phyloP scores from a whole-genome alignment of 2,329 filamentous ascomycete species.

The Fusarium sp. region DNA sequence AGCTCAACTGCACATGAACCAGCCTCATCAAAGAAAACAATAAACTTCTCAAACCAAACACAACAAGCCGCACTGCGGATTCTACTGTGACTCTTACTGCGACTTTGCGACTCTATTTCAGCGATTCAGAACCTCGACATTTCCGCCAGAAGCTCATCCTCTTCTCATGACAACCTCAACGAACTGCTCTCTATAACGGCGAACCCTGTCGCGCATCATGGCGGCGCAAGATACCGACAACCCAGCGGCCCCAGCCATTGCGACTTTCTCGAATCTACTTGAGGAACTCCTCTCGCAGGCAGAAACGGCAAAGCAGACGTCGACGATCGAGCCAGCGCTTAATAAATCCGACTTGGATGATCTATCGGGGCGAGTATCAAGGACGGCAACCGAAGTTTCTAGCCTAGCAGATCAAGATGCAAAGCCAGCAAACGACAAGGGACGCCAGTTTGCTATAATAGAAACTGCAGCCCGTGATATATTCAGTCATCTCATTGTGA shows the following conservation, averaged over 20 bases:
- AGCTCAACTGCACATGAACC: constrained; percentile 12
- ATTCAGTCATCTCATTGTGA: constrained; percentile 82
- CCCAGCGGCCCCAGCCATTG: constrained; percentile 64
- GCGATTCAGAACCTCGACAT: neutral
- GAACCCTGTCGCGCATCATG: constrained; percentile 55
- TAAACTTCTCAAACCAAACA: neutral
- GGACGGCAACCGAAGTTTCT: constrained; percentile 46
- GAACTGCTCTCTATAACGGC: constrained; percentile 19
- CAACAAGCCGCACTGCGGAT: neutral
- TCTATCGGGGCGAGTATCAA: constrained; percentile 58
- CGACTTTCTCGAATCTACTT: constrained; percentile 64
- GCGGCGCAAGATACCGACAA: constrained; percentile 58
- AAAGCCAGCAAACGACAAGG: constrained; percentile 56
- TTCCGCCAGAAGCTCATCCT: neutral
- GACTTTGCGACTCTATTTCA: neutral
- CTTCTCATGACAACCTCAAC: constrained; percentile 28
- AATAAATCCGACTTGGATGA: constrained; percentile 73
- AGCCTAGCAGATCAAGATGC: constrained; percentile 46
- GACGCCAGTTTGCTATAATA: constrained; percentile 74
- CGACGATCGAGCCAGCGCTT: constrained; percentile 78
- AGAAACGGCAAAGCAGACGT: constrained; percentile 65
- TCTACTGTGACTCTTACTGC: neutral
- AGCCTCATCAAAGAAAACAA: constrained; percentile 14
- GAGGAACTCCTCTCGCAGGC: constrained; percentile 69
- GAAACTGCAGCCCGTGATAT: constrained; percentile 85